Conservation (phyloP, 2,329 filamentous ascomycete species). For the Incumbomyces lentus region DNA sequence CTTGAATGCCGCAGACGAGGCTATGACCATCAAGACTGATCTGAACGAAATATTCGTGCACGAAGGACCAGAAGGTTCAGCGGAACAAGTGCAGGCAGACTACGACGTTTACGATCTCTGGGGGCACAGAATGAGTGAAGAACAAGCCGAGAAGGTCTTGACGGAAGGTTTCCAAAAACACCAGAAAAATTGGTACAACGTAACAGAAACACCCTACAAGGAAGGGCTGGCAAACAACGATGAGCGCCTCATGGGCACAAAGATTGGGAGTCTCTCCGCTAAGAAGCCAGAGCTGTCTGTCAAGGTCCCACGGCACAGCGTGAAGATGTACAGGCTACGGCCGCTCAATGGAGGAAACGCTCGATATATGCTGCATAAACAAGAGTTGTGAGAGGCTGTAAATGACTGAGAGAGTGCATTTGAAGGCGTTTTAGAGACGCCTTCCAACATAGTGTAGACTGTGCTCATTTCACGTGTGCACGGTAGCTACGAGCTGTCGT, state of each 20-base stretch:
- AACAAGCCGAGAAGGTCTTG: slow-evolving; percentile 35
- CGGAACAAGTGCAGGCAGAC: slow-evolving; percentile 29
- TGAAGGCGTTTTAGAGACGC: too few relatives aligned
- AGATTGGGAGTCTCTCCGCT: slow-evolving; percentile 37
- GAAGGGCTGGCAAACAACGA: slow-evolving; percentile 34
- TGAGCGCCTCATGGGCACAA: slow-evolving; percentile 36
- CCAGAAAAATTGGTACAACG: slow-evolving; percentile 33
- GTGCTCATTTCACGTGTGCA: too few relatives aligned
- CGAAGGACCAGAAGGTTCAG: slow-evolving; percentile 33
- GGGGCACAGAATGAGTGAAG: slow-evolving; percentile 43
- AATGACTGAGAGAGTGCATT: too few relatives aligned
- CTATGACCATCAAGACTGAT: slow-evolving; percentile 39
- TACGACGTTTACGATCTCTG: slow-evolving; percentile 48
- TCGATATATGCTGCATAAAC: slow-evolving; percentile 9
- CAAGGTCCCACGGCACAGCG: slow-evolving; percentile 37
- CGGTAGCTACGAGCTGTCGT: too few relatives aligned
- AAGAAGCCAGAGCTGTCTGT: slow-evolving; percentile 25
- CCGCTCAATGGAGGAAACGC: slow-evolving; percentile 1
- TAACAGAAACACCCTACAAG: slow-evolving; percentile 37
- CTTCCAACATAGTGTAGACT: too few relatives aligned
- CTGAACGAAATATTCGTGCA: slow-evolving; percentile 45
- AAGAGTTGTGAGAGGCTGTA: slow-evolving; percentile 8
- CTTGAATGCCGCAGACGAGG: slow-evolving; percentile 40
- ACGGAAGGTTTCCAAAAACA: slow-evolving; percentile 25
- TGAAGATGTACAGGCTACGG: slow-evolving; percentile 40